Evolutionary conservation across 768 basidiomycete genomes (phyloP).

Genomic region (Calocera viscosa): DNA sequence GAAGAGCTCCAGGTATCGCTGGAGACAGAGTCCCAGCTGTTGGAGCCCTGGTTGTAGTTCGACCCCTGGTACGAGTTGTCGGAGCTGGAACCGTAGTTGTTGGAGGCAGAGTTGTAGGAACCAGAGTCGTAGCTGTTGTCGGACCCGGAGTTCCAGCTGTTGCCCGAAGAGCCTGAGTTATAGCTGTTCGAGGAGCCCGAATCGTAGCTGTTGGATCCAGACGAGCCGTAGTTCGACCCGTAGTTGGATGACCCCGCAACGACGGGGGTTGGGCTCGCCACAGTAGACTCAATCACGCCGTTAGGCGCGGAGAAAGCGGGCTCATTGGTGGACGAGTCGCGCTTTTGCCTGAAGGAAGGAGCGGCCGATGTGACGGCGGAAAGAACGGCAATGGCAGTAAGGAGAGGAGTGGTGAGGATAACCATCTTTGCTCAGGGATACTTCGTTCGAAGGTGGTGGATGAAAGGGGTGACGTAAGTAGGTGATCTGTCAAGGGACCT

Average conservation of each 20-base stretch:
- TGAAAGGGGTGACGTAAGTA: slow-evolving; percentile 21
- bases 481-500: slow-evolving; percentile 40
- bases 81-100: slow-evolving; percentile 9
- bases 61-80: not conserved
- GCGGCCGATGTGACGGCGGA: slow-evolving; percentile 41
- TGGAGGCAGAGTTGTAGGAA: not conserved
- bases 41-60: slow-evolving; percentile 13
- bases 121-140: slow-evolving; percentile 6
- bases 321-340: slow-evolving; percentile 18
- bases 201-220: not conserved
- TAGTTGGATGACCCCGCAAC: slow-evolving; percentile 8
- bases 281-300: slow-evolving; percentile 34
- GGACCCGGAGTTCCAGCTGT: not conserved
- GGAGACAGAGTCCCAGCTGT: slow-evolving; percentile 1
- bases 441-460: slow-evolving; percentile 36
- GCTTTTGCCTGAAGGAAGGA: slow-evolving; percentile 26
- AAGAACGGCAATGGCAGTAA: slow-evolving; percentile 44
- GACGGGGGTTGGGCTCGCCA: slow-evolving; percentile 25
- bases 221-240: not conserved
- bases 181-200: slow-evolving; percentile 6
- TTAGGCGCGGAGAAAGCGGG: slow-evolving; percentile 38
- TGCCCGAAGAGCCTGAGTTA: not conserved
- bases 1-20: not conserved
- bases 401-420: slow-evolving; percentile 36
- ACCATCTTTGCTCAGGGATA: slow-evolving; percentile 43